Evolutionary conservation across 2,329 filamentous ascomycete genomes (phyloP), one percentile per base, ranked within the genome.

Genomic region (Trichoderma aggressivum): DNA sequence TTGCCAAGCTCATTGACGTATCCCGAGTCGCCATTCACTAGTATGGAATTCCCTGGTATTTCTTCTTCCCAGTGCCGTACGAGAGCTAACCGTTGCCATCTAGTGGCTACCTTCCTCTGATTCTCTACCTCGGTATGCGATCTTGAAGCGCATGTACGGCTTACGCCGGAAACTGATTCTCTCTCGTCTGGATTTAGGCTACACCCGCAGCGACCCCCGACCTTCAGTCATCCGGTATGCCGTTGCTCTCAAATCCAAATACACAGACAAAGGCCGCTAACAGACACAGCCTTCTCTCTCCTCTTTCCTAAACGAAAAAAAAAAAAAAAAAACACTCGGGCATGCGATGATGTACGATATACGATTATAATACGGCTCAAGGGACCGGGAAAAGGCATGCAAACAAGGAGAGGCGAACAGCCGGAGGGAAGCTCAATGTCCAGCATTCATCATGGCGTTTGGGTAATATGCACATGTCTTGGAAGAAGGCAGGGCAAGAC

Each of bases 11-110:
- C 85, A 96, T 99, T 82, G 96, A 98, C 83, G 86, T 98, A 81
- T 96, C 94, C 74, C 90, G 94, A 79, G 91, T 98, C 78, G 94
- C 93, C 72, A 92, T 99, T 80, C 96, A 99, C 86, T 99, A 98
- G 94, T 97, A 89, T 75, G 92, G 5, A 10, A 36, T 16, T 80
- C 32, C 65, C 10, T 24, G 1, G 14, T 53, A 18, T 21, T 3
- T 34, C n/a, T 7, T n/a, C 30, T 24, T 59, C 21, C 18, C 12
- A 1, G 24, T 26, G 3, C 14, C 21, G n/a, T 21, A 64, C 24
- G 6, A 10, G 64, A 72, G 74, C 82, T 86, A 75, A 87, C 79
- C 63, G 68, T 34, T 66, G 58, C 47, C 3, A 67, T 70, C 66
- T 77, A 97, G 94, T 87, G 96, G 96, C 82, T 99, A 98, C 84